Conservation (phyloP, 1,139 yeast genomes). For the Ashbya aceris region DNA sequence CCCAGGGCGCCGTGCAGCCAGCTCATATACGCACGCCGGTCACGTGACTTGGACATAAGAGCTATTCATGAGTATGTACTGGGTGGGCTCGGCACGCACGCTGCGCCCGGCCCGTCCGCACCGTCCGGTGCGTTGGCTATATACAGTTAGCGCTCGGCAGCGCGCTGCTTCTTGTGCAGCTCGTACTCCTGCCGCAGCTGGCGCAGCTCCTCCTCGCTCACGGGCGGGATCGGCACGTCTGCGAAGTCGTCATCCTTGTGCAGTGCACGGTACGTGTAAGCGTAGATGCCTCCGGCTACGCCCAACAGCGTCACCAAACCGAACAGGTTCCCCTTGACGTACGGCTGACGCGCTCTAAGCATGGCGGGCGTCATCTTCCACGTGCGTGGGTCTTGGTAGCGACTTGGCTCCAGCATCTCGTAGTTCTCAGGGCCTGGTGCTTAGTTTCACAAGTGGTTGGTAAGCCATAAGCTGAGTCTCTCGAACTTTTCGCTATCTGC, state of each 20-base stretch:
- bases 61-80: too few relatives aligned
- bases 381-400: slow-evolving; percentile 66
- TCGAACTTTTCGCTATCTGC: too few relatives aligned
- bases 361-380: slow-evolving; percentile 92
- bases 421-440: too few relatives aligned
- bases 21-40: too few relatives aligned
- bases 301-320: slow-evolving; percentile 50
- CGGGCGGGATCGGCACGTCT: slow-evolving; percentile 90
- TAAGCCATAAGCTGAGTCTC: too few relatives aligned
- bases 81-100: too few relatives aligned
- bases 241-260: slow-evolving; percentile 68
- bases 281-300: slow-evolving; percentile 60
- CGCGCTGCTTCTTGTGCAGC: slow-evolving; percentile 34
- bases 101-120: too few relatives aligned
- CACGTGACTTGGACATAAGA: too few relatives aligned
- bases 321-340: slow-evolving; percentile 63
- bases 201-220: slow-evolving; percentile 66
- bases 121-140: too few relatives aligned
- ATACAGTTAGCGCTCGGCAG: background rate
- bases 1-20: too few relatives aligned
- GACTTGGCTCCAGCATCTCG: slow-evolving; percentile 30
- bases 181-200: slow-evolving; percentile 59
- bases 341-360: slow-evolving; percentile 81
- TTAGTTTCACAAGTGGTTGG: too few relatives aligned
- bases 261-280: slow-evolving; percentile 63